Percentiles rank a stretch among this genome's conserved stretches.
These are phyloP conservation scores for Alternaria brassicae DNA, from an alignment of 2,329 filamentous ascomycete species.

Conservation along the genomic window DNA sequence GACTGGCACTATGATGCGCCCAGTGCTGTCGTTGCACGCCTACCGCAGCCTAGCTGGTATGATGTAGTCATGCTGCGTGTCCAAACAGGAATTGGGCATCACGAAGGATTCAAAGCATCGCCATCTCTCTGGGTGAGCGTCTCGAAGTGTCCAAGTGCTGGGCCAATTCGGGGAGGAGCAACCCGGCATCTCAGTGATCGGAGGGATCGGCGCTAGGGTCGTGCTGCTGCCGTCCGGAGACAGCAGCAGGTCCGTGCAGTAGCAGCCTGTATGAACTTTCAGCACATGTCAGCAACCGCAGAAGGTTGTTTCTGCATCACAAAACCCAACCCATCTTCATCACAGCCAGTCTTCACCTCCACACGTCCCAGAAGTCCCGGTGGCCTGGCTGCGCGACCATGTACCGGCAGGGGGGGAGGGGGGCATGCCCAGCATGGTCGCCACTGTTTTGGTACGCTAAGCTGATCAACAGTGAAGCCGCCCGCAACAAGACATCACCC, in stretches of 20 bases:
- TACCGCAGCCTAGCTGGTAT: constrained; percentile 9
- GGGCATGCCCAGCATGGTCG: constrained; percentile 8
- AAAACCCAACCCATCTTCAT: neutral
- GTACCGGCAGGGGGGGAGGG: too few species aligned
- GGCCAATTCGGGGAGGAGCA: neutral
- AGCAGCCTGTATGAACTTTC: constrained; percentile 1
- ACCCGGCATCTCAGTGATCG: neutral
- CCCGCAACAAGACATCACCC: constrained; percentile 13
- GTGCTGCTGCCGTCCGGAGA: constrained; percentile 10
- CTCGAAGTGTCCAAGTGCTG: neutral
- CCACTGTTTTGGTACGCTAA: constrained; percentile 20
- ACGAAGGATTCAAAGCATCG: neutral
- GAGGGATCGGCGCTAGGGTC: constrained; percentile 25
- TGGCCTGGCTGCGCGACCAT: constrained; percentile 10
- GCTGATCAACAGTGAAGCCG: constrained; percentile 30
- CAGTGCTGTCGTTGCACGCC: constrained; percentile 11
- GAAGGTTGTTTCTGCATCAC: neutral
- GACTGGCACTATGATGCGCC: constrained; percentile 14
- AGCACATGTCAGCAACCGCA: neutral
- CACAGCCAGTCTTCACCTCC: neutral
- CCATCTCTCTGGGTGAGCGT: neutral
- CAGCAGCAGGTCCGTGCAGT: constrained; percentile 16
- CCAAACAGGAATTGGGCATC: constrained; percentile 10
- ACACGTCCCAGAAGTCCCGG: constrained; percentile 14
- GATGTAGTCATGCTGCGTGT: constrained; percentile 15